A percentile compares a stretch with the other conserved stretches of the same genome.
Conservation (phyloP, 768 basidiomycete genomes). For the Pholiota microspora region DNA sequence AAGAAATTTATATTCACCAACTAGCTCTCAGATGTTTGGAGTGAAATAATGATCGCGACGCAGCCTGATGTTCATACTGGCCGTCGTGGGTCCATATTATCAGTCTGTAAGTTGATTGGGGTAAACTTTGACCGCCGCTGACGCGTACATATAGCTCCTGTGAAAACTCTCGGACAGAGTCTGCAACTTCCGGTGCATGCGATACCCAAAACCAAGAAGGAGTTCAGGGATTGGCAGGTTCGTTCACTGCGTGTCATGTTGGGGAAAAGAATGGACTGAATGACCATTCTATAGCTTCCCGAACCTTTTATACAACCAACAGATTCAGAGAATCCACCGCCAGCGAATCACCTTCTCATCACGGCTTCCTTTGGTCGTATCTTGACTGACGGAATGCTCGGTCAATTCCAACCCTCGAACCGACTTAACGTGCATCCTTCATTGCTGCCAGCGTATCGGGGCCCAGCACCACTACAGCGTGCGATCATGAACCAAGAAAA, state of each 20-base stretch:
- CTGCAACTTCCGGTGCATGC: constrained; percentile 48
- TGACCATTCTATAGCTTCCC: constrained; percentile 27
- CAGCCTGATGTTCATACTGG: constrained; percentile 67
- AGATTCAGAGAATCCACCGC: constrained; percentile 21
- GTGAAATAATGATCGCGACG: constrained; percentile 51
- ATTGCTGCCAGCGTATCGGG: too few relatives aligned
- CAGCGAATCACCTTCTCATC: constrained; percentile 57
- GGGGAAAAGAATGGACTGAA: neutral
- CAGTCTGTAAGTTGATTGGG: constrained; percentile 42
- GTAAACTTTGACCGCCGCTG: neutral
- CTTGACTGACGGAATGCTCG: constrained; percentile 59
- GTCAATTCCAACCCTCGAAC: constrained; percentile 55
- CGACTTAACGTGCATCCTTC: constrained; percentile 91
- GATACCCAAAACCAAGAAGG: constrained; percentile 58
- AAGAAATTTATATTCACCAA: constrained; percentile 13
- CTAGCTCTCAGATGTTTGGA: constrained; percentile 69
- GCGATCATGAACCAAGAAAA: constrained; percentile 65
- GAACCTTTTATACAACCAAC: constrained; percentile 37
- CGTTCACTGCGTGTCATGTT: constrained; percentile 13
- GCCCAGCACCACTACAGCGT: constrained; percentile 89
- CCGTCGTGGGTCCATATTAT: constrained; percentile 54
- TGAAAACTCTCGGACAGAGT: constrained; percentile 57
- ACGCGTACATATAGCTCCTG: constrained; percentile 51
- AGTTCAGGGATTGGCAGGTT: constrained; percentile 68
- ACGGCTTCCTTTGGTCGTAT: constrained; percentile 83